Evolutionary conservation across 768 basidiomycete genomes (phyloP), one percentile per base, ranked within the genome.

Genomic region (Rhodotorula sphaerocarpa): DNA sequence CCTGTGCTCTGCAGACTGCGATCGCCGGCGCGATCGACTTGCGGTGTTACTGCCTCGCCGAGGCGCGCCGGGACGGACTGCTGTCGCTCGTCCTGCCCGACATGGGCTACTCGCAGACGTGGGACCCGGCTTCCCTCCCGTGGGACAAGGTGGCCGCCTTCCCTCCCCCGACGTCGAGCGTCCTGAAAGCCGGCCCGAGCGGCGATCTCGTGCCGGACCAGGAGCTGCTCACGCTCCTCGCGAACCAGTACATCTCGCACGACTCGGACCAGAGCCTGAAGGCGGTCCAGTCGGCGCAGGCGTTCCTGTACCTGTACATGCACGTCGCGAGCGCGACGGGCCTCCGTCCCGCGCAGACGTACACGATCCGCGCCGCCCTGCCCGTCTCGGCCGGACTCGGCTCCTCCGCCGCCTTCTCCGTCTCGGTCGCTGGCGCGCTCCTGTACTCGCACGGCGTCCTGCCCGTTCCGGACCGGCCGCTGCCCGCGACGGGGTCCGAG

Each of bases 381-480:
- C 95, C 95, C 33, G 85, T 97, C 60, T 87, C 89, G 12, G 95
- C 95, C 21, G 95, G 95, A 50, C 84, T 97, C 52, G 95, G 95
- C 28, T 97, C 93, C 18, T 95, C 91, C 27, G 95, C 95, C 11
- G 90, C 95, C 28, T 96, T 86, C 78, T 96, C 92, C 5, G 83
- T 85, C 25, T 95, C 92, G 73, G 78, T 86, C 48, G 84, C 90
- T 15, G 84, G 88, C 2, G 79, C 88, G 9, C 79, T 93, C 47
- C 82, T 96, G 42, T 80, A 92, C 51, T 79, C 86, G 20, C 83
- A 88, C 73, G 78, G 80, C 50, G 85, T 84, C 66, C 83, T 95
- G 72, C 76, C 67, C 3, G 47, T 71, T n/a, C 70, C 74, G 36
- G 36, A 16, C 36, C 36, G 16, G 36, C 36, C 9, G 69, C 46